A percentile compares a stretch with the other conserved stretches of the same genome.
Evolutionary conservation across 148 eudicot genomes (phyloP).

Genomic region (Cornus controversa): DNA sequence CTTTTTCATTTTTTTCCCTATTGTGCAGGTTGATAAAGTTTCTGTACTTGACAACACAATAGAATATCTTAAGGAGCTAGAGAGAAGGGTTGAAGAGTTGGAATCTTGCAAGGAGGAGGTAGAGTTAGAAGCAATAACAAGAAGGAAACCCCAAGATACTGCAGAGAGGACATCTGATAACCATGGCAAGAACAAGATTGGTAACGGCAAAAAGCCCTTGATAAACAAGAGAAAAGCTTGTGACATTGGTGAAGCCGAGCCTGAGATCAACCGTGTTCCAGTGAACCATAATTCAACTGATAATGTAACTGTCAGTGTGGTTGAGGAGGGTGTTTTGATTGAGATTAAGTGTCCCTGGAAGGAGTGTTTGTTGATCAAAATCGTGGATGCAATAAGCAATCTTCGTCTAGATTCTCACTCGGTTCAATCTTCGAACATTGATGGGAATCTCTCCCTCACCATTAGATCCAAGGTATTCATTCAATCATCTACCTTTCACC

Average conservation of each 20-base stretch:
- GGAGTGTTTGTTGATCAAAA: constrained; percentile 48
- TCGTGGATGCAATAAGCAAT: constrained; percentile 49
- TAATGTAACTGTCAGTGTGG: constrained; percentile 34
- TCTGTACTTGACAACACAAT: constrained; percentile 76
- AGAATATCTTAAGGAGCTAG: constrained; percentile 51
- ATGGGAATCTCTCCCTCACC: constrained; percentile 52
- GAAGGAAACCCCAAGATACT: constrained; percentile 36
- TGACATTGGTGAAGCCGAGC: constrained; percentile 19
- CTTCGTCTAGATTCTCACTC: constrained; percentile 53
- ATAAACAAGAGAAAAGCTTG: constrained; percentile 42
- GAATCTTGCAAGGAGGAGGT: constrained; percentile 36
- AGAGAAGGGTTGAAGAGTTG: constrained; percentile 50
- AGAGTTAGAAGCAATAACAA: constrained; percentile 24
- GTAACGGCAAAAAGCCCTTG: constrained; percentile 14
- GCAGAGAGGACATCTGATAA: constrained; percentile 54
- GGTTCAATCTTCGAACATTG: constrained; percentile 53
- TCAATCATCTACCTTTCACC: not conserved
- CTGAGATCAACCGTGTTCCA: constrained; percentile 12
- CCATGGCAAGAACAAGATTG: constrained; percentile 23
- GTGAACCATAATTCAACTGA: constrained; percentile 21
- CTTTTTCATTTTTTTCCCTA: no score
- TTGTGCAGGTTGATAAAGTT: constrained; percentile 63
- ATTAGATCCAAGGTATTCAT: constrained; percentile 54
- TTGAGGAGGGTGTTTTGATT: constrained; percentile 41
- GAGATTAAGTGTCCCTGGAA: constrained; percentile 59